Percentiles rank a stretch among this genome's conserved stretches.
These are phyloP conservation scores for Neocucurbitaria cava DNA, from an alignment of 2,329 filamentous ascomycete species.

Conservation along the genomic window DNA sequence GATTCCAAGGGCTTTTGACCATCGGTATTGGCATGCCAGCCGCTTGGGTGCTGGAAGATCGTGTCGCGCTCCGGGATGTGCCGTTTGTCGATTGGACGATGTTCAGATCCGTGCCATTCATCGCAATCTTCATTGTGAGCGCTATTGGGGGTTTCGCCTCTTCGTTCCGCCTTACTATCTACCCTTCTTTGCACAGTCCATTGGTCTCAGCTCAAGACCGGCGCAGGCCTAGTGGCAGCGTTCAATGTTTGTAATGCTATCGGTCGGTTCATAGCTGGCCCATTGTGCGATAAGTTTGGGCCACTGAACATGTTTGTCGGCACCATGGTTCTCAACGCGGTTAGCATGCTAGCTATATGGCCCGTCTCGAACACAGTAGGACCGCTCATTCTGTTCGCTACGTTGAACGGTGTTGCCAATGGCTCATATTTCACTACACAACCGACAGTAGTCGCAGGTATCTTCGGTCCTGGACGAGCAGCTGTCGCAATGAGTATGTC, in stretches of 20 bases:
- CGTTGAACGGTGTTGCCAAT: slow-evolving; percentile 40
- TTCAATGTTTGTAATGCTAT: slow-evolving; percentile 42
- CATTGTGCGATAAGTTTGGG: slow-evolving; percentile 38
- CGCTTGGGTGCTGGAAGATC: slow-evolving; percentile 35
- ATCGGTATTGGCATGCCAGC: slow-evolving; percentile 34
- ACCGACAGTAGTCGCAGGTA: slow-evolving; percentile 37
- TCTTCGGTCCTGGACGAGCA: slow-evolving; percentile 37
- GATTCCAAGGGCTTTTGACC: slow-evolving; percentile 35
- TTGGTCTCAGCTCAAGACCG: slow-evolving; percentile 33
- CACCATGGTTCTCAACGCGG: slow-evolving; percentile 33
- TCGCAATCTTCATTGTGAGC: slow-evolving; percentile 31
- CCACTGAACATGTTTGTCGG: slow-evolving; percentile 42
- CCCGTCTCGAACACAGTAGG: slow-evolving; percentile 33
- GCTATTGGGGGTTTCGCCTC: slow-evolving; percentile 36
- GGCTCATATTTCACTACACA: slow-evolving; percentile 38
- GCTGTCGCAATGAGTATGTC: slow-evolving; percentile 38
- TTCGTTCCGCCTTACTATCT: slow-evolving; percentile 43
- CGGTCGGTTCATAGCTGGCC: slow-evolving; percentile 34
- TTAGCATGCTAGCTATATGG: slow-evolving; percentile 42
- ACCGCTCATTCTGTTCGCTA: slow-evolving; percentile 35
- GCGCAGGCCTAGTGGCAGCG: slow-evolving; percentile 33
- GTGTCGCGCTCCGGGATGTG: slow-evolving; percentile 23
- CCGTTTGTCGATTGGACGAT: slow-evolving; percentile 35
- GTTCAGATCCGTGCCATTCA: slow-evolving; percentile 31
- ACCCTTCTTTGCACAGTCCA: slow-evolving; percentile 36